Evolutionary conservation across 2,329 filamentous ascomycete species (phyloP), one percentile per base, ranked within the genome.

Genomic region (Lomentospora prolificans): DNA sequence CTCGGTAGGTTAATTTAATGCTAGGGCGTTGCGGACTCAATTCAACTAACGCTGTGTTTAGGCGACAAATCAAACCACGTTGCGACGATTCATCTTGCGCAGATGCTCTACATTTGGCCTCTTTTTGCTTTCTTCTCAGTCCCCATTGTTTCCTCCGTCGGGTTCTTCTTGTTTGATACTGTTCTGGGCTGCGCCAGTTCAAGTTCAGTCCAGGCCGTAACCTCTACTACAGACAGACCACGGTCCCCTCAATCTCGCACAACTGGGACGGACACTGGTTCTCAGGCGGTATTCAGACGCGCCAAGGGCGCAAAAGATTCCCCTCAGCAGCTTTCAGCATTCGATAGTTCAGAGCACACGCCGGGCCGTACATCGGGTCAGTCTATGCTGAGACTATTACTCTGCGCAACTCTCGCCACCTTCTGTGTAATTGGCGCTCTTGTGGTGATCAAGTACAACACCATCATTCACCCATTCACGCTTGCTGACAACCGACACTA

Each of bases 401-500:
- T 75, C 3, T 28, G 67, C 6, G 60, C 61, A 1, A 71, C 72
- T 2, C 50, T 75, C 0, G 55, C 64, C 5, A 56, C 70, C 6
- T 75, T 76, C 31, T 19, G 12, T n/a, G 46, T 3, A 9, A 22
- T 8, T 2, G 25, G 69, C 14, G 54, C 54, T 0, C 50, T 73
- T 2, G 61, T 66, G 10, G 67, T 83, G 19, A 83, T 96, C 24
- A 80, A 82, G 59, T 86, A 81, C 76, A 97, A 96, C 76, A 99
- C 94, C 31, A 86, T 96, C 60, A 81, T 97, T 46, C 94, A 99
- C 65, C 92, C 94, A 0, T 99, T 97, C 67, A 96, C 91, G 0
- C 79, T 97, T 1, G 94, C 94, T 31, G 94, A 99, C 69, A 99
- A 99, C 69, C 79, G 94, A 2, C 94, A 99, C 69, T 99, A 96